phyloP scores from a whole-genome alignment of 2,329 filamentous ascomycete species.

The Botrytis paeoniae region DNA sequence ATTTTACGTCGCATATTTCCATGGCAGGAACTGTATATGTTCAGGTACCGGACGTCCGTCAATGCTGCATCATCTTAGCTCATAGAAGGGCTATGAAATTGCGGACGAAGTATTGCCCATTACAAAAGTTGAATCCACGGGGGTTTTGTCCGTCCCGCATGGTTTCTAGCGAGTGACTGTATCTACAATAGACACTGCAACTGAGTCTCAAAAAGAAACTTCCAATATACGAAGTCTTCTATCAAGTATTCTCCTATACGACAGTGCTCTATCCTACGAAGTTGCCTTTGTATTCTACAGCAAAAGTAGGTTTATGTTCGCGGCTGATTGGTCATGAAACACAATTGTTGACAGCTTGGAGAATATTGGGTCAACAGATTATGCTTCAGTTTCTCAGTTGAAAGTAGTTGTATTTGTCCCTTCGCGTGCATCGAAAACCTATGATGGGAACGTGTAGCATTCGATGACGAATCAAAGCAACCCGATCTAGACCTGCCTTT shows the following conservation, averaged over 20 bases:
- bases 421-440: neutral
- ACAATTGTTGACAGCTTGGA: neutral
- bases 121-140: neutral
- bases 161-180: neutral
- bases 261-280: neutral
- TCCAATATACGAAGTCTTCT: neutral
- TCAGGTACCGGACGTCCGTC: neutral
- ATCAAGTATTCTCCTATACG: neutral
- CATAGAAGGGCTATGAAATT: neutral
- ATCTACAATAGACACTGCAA: neutral
- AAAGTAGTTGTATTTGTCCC: neutral
- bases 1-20: too few species aligned
- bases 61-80: neutral
- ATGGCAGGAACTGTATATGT: neutral
- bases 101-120: neutral
- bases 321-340: neutral
- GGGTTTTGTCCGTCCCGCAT: neutral
- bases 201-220: neutral
- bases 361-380: neutral
- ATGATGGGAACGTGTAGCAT: neutral
- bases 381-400: neutral
- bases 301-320: neutral
- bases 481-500: neutral
- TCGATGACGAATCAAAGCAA: neutral
- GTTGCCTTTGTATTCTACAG: neutral